Conservation (phyloP, 148 eudicot species). For the Camellia sinensis region DNA sequence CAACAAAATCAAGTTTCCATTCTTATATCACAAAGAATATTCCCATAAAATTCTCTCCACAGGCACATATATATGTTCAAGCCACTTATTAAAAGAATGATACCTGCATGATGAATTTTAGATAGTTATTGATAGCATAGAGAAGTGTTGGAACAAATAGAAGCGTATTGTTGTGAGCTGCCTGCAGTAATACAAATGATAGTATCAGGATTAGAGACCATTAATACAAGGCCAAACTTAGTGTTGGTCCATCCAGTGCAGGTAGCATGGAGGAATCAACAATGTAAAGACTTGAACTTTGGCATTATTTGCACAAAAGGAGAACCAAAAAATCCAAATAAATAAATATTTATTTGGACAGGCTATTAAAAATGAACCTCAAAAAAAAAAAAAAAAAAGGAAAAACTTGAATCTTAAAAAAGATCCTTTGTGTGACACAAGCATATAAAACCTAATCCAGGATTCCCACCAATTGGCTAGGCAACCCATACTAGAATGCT, state of each 20-base stretch:
- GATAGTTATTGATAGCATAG: conserved; percentile 81
- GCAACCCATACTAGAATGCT: too few relatives aligned
- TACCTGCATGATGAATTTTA: conserved; percentile 90
- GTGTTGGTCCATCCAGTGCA: neutral
- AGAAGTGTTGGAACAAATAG: conserved; percentile 69
- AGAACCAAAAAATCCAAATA: neutral
- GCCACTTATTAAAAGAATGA: neutral
- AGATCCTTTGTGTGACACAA: too few relatives aligned
- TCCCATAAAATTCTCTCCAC: neutral
- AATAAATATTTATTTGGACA: neutral
- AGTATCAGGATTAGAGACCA: neutral
- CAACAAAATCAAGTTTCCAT: neutral
- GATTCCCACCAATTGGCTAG: too few relatives aligned
- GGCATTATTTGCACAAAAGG: neutral
- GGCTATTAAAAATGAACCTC: too few relatives aligned
- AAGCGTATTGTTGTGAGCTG: conserved; percentile 85
- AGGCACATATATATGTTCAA: neutral
- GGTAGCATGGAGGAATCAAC: neutral
- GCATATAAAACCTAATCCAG: too few relatives aligned
- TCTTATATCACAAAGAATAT: neutral
- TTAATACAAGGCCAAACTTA: neutral
- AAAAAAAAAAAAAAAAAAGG: too few relatives aligned
- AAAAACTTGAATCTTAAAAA: too few relatives aligned
- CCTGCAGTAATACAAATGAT: conserved; percentile 45
- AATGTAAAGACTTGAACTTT: neutral